Conservation (phyloP, 1,284 basidiomycete genomes). For the Fomes fomentarius region DNA sequence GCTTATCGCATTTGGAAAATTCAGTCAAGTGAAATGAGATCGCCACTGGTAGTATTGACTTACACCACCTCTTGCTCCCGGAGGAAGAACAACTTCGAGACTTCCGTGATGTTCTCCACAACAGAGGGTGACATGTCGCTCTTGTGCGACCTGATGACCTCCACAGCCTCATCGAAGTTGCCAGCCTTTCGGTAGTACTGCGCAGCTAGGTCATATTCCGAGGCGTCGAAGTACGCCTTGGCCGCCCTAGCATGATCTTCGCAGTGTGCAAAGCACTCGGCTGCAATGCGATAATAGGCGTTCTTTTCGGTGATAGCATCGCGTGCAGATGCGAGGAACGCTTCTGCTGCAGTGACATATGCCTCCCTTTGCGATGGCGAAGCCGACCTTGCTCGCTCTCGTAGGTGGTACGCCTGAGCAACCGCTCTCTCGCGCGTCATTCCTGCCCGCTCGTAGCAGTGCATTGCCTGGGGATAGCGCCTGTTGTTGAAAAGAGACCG, state of each 20-base stretch:
- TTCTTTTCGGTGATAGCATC: slow-evolving; percentile 32
- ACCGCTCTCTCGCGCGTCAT: slow-evolving; percentile 48
- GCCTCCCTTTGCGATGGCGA: slow-evolving; percentile 35
- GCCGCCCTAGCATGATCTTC: slow-evolving; percentile 49
- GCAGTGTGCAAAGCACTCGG: slow-evolving; percentile 52
- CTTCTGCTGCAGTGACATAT: slow-evolving; percentile 49
- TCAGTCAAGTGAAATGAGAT: too few species aligned
- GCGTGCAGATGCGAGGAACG: slow-evolving; percentile 48
- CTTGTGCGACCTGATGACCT: slow-evolving; percentile 43
- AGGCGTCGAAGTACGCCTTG: slow-evolving; percentile 44
- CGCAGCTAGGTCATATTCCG: slow-evolving; percentile 49
- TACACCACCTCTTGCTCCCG: slow-evolving; percentile 48
- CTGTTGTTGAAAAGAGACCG: slow-evolving; percentile 55
- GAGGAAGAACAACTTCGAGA: slow-evolving; percentile 57
- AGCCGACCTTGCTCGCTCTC: slow-evolving; percentile 42
- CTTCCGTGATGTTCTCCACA: slow-evolving; percentile 45
- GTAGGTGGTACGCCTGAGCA: slow-evolving; percentile 47
- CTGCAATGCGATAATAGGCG: slow-evolving; percentile 53
- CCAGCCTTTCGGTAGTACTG: slow-evolving; percentile 51
- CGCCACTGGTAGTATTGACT: slow-evolving; percentile 22
- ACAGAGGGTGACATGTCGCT: slow-evolving; percentile 37
- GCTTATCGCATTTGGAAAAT: slow-evolving; percentile 34
- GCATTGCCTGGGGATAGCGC: slow-evolving; percentile 61
- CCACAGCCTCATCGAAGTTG: slow-evolving; percentile 56
- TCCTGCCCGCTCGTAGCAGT: slow-evolving; percentile 62